Base-by-base conservation (phyloP, 192 early-diverging fungal genomes). In the Chytriomyces sp. region DNA sequence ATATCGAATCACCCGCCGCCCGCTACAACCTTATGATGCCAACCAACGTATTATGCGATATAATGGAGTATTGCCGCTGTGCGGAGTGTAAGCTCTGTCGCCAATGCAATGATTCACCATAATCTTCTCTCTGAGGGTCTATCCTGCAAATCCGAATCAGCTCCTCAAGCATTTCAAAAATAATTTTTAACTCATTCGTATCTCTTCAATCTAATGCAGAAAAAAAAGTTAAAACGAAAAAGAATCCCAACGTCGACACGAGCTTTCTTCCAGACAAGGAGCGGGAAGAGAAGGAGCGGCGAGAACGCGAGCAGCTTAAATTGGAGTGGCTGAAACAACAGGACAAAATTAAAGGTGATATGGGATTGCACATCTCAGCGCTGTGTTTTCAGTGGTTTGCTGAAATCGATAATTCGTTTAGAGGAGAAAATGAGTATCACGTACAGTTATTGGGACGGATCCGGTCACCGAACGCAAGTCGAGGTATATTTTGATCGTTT, bases 391-490 rank as follows among this genome's bases (percentile, higher is more conserved):
- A 35, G 35, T 4, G 35, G 35, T 35, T 35, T 35, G 4, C 35
- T 35, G 35, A 35, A 35, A 35, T 35, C 35, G 4, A 35, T 35
- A 4, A 4, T 35, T 35, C 35, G 35, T 35, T 1, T 45, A 89
- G 87, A 90, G 59, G 93, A 98, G 80, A 82, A 83, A 7, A 94
- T 98, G 46, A 77, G 80, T 16, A 92, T 98, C 64, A 96, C 95
- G 18, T 98, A 97, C 79, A 93, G 91, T 63, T 98, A 95, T 76
- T 98, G 96, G 96, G 96, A 98, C 78, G 96, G 96, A 18, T 88
- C 91, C n/a, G 96, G 96, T 2, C 96, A 98, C 72, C 93, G 96
- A 49, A 92, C 91, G 44, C 82, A 88, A 67, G 93, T 94, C 8
- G 85, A 89, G 74, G 90, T 89, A 82, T 79, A 13, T 35, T n/a